Conservation (phyloP, 768 basidiomycete species). For the Cytidiella melzeri region DNA sequence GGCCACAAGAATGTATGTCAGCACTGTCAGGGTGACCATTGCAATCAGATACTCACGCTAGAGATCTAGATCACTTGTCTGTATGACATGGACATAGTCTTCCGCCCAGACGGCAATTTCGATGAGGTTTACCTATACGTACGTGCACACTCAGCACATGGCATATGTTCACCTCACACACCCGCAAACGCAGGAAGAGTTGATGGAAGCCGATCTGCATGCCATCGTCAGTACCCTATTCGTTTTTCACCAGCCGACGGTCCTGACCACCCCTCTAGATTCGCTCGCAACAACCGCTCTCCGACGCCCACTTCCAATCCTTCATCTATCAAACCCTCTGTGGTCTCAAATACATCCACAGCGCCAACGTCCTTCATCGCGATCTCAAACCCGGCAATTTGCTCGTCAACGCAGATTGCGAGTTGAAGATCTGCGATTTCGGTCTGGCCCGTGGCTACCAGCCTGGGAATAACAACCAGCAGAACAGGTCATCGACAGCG, state of each 20-base stretch:
- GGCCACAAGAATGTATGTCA: constrained; percentile 92
- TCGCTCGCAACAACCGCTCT: constrained; percentile 81
- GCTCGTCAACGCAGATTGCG: constrained; percentile 97
- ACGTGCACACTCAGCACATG: constrained; percentile 22
- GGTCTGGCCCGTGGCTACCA: constrained; percentile 93
- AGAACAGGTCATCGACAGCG: constrained; percentile 43
- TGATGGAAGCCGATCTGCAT: constrained; percentile 99
- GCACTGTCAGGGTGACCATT: constrained; percentile 5
- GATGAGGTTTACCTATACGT: constrained; percentile 95
- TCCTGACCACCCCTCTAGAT: constrained; percentile 40
- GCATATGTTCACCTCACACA: constrained; percentile 4
- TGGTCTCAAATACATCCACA: constrained; percentile 97
- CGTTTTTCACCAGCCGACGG: neutral
- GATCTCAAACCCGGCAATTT: constrained; percentile 94
- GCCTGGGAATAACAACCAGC: constrained; percentile 70
- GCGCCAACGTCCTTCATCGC: constrained; percentile 94
- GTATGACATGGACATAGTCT: constrained; percentile 98
- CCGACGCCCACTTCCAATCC: constrained; percentile 89
- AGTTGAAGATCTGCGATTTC: constrained; percentile 98
- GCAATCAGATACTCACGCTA: constrained; percentile 14
- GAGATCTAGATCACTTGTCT: constrained; percentile 78
- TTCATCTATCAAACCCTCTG: constrained; percentile 99
- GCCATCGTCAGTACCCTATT: constrained; percentile 67
- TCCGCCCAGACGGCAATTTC: constrained; percentile 86
- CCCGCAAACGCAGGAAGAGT: constrained; percentile 67